A percentile compares a stretch with the other conserved stretches of the same genome.
phyloP scores from a whole-genome alignment of 768 basidiomycete genomes.

The Termitomyces sp. region DNA sequence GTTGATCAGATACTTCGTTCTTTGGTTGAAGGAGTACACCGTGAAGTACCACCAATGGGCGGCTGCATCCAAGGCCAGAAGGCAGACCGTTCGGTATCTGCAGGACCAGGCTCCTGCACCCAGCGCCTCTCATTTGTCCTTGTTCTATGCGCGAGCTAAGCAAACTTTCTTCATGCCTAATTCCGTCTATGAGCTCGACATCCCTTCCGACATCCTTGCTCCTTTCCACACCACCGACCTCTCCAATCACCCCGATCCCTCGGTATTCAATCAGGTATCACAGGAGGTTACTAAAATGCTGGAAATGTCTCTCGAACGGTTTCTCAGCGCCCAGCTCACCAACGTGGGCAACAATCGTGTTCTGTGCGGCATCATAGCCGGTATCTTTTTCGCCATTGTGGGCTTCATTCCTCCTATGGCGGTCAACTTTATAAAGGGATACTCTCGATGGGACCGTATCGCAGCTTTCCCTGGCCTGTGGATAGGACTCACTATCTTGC shows the following conservation, averaged over 20 bases:
- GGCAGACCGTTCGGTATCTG: conserved; percentile 28
- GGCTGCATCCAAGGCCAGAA: conserved; percentile 32
- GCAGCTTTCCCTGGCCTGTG: conserved; percentile 66
- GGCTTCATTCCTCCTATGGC: conserved; percentile 49
- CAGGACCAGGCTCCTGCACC: conserved; percentile 38
- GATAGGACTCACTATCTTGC: conserved; percentile 61
- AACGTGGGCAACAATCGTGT: conserved; percentile 72
- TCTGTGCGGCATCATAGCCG: conserved; percentile 67
- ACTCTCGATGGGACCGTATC: conserved; percentile 58
- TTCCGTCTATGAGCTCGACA: conserved; percentile 68
- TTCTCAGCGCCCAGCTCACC: conserved; percentile 66
- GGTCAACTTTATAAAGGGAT: conserved; percentile 43
- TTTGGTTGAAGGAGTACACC: conserved; percentile 79
- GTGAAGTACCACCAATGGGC: conserved; percentile 45
- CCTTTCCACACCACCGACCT: conserved; percentile 49
- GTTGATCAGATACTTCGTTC: conserved; percentile 62
- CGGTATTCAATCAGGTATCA: conserved; percentile 58
- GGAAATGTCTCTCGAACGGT: conserved; percentile 60
- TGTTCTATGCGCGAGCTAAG: conserved; percentile 79
- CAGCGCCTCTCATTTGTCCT: conserved; percentile 54
- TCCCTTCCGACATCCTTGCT: conserved; percentile 63
- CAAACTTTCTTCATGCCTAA: conserved; percentile 78
- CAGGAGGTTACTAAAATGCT: conserved; percentile 59
- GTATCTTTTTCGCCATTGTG: conserved; percentile 46
- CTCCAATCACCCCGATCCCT: conserved; percentile 61